A percentile compares a stretch with the other conserved stretches of the same genome.
These are phyloP conservation scores for Aspergillus udagawae DNA, from an alignment of 2,329 filamentous ascomycete genomes.

Conservation along the genomic window DNA sequence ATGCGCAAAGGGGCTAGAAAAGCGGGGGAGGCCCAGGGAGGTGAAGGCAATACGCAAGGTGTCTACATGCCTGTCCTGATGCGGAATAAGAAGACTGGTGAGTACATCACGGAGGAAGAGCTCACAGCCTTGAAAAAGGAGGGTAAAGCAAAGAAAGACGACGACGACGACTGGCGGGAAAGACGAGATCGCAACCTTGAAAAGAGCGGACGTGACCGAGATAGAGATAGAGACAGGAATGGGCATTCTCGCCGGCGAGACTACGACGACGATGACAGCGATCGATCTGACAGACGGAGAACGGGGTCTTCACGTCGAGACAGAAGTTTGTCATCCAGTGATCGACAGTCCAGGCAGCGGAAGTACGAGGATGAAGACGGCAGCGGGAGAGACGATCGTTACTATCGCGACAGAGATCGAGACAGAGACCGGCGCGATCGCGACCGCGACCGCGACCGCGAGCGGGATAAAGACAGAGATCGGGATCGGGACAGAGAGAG, in stretches of 20 bases:
- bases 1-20: conserved; percentile 55
- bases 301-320: conserved; percentile 37
- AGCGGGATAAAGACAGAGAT: conserved; percentile 20
- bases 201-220: conserved; percentile 33
- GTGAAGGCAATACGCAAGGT: conserved; percentile 39
- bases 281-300: conserved; percentile 35
- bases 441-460: conserved; percentile 27
- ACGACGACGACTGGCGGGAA: conserved; percentile 42
- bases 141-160: conserved; percentile 41
- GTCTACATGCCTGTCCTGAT: conserved; percentile 61
- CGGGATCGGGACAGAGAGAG: conserved; percentile 24
- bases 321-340: conserved; percentile 32
- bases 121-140: conserved; percentile 50
- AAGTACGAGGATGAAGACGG: conserved; percentile 36
- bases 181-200: conserved; percentile 43
- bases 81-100: conserved; percentile 59
- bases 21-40: conserved; percentile 45
- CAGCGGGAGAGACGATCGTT: conserved; percentile 30
- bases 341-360: conserved; percentile 33
- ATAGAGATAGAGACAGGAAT: conserved; percentile 25
- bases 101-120: conserved; percentile 60
- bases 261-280: conserved; percentile 28
- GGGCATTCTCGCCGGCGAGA: conserved; percentile 27
- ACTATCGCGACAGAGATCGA: conserved; percentile 28
- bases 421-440: conserved; percentile 24